Evolutionary conservation across 192 early-diverging fungal species (phyloP).

Genomic region (Spizellomyces sp.): DNA sequence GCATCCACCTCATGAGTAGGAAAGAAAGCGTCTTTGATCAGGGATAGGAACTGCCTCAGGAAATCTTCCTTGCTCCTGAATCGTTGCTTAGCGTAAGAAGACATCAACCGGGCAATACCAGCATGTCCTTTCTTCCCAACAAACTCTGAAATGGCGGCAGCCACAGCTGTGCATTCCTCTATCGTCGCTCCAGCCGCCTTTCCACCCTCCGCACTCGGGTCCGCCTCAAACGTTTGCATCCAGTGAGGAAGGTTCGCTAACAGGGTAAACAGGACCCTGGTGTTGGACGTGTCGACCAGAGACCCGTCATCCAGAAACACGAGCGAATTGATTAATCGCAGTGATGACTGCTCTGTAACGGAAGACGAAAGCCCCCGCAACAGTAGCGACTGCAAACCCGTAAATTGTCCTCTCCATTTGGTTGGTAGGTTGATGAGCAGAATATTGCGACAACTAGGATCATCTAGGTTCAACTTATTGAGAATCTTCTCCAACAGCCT

Average conservation of each 20-base stretch:
- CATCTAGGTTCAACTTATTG: conserved; percentile 59
- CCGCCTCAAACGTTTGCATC: conserved; percentile 62
- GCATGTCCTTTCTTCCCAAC: conserved; percentile 51
- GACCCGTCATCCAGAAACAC: conserved; percentile 55
- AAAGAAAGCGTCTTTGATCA: conserved; percentile 67
- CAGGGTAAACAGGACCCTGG: conserved; percentile 63
- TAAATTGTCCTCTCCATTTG: conserved; percentile 75
- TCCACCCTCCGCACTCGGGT: conserved; percentile 25
- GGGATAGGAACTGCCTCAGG: conserved; percentile 62
- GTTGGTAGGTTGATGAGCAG: conserved; percentile 66
- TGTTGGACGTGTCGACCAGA: conserved; percentile 63
- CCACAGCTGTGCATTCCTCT: conserved; percentile 54
- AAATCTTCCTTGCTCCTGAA: conserved; percentile 76
- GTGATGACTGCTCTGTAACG: conserved; percentile 54
- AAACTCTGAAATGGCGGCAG: conserved; percentile 49
- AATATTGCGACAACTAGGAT: conserved; percentile 42
- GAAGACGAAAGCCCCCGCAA: conserved; percentile 69
- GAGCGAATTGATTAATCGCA: conserved; percentile 62
- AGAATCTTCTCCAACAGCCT: conserved; percentile 66
- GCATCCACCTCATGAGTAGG: conserved; percentile 57
- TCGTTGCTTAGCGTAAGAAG: conserved; percentile 62
- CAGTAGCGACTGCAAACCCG: conserved; percentile 73
- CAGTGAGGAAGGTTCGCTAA: conserved; percentile 71
- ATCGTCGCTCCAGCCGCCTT: conserved; percentile 39
- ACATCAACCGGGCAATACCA: conserved; percentile 57